These are phyloP conservation scores for Boletales sp. DNA, from an alignment of 768 basidiomycete species.

Conservation along the genomic window DNA sequence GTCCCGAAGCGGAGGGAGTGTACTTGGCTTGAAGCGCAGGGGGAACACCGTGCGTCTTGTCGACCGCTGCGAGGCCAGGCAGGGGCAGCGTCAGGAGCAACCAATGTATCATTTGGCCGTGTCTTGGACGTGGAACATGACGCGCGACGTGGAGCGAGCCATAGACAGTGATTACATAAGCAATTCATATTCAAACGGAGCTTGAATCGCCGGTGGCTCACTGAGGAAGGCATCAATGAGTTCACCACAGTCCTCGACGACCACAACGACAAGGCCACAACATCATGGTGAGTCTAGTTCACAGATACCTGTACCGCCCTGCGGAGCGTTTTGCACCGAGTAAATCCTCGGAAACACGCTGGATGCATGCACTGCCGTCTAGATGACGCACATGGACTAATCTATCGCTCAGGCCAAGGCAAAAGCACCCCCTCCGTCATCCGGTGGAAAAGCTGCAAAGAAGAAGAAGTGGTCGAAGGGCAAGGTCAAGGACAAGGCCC, in stretches of 20 bases:
- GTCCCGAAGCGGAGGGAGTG: slow-evolving; percentile 43
- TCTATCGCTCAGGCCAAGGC: slow-evolving; percentile 64
- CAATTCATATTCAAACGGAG: slow-evolving; percentile 15
- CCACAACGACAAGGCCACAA: slow-evolving; percentile 20
- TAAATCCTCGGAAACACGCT: slow-evolving; percentile 10
- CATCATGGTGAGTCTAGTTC: slow-evolving; percentile 28
- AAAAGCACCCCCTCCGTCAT: slow-evolving; percentile 58
- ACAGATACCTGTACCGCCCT: background rate
- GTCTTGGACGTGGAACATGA: background rate
- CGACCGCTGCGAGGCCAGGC: slow-evolving; percentile 37
- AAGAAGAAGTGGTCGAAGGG: slow-evolving; percentile 99
- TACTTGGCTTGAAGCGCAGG: slow-evolving; percentile 58
- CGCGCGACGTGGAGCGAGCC: slow-evolving; percentile 2
- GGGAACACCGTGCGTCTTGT: slow-evolving; percentile 56
- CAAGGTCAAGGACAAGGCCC: slow-evolving; percentile 99
- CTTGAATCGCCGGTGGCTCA: slow-evolving; percentile 12
- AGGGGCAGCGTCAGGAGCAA: slow-evolving; percentile 39
- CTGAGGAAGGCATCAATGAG: slow-evolving; percentile 7
- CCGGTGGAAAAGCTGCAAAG: slow-evolving; percentile 88
- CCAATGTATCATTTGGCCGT: slow-evolving; percentile 46
- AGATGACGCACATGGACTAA: slow-evolving; percentile 19
- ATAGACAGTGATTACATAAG: slow-evolving; percentile 21
- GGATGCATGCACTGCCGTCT: slow-evolving; percentile 19
- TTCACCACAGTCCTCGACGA: slow-evolving; percentile 23
- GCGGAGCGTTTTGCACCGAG: background rate